A percentile compares a stretch with the other conserved stretches of the same genome.
Evolutionary conservation across 2,329 filamentous ascomycete genomes (phyloP).

Genomic region (Pleoardoris graminearum): DNA sequence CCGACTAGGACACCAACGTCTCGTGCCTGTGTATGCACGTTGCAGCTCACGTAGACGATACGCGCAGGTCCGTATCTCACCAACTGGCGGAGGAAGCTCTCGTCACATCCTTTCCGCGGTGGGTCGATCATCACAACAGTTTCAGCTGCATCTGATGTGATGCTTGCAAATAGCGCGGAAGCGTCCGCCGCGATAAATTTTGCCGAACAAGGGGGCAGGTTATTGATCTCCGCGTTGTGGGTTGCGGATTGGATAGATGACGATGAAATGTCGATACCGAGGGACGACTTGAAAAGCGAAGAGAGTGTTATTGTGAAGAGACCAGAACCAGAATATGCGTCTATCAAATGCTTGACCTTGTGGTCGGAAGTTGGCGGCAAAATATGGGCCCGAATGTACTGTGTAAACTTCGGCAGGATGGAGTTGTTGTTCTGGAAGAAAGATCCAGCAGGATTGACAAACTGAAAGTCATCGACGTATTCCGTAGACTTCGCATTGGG

Average conservation of each 20-base stretch:
- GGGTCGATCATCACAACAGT: slow-evolving; percentile 96
- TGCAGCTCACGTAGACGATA: slow-evolving; percentile 94
- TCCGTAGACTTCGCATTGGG: slow-evolving; percentile 81
- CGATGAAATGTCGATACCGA: slow-evolving; percentile 87
- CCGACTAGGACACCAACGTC: slow-evolving; percentile 87
- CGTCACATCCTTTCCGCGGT: slow-evolving; percentile 93
- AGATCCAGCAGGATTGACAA: slow-evolving; percentile 87
- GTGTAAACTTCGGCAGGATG: slow-evolving; percentile 83
- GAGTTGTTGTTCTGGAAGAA: slow-evolving; percentile 99
- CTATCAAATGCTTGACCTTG: slow-evolving; percentile 80
- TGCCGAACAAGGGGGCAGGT: slow-evolving; percentile 67
- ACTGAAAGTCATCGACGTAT: slow-evolving; percentile 81
- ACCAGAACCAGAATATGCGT: slow-evolving; percentile 95
- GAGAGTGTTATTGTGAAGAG: slow-evolving; percentile 96
- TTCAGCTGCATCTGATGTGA: slow-evolving; percentile 74
- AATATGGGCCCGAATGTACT: slow-evolving; percentile 81
- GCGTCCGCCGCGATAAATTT: slow-evolving; percentile 91
- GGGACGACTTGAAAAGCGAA: slow-evolving; percentile 73
- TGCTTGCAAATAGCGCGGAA: slow-evolving; percentile 74
- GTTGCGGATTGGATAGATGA: slow-evolving; percentile 78
- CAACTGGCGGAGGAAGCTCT: slow-evolving; percentile 79
- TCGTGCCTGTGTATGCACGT: slow-evolving; percentile 94
- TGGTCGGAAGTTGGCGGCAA: slow-evolving; percentile 53
- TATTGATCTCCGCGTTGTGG: slow-evolving; percentile 77
- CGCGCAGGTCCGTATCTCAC: slow-evolving; percentile 75